These are phyloP conservation scores for Haplosporangium gracile DNA, from an alignment of 192 early-diverging fungal genomes.

Conservation along the genomic window DNA sequence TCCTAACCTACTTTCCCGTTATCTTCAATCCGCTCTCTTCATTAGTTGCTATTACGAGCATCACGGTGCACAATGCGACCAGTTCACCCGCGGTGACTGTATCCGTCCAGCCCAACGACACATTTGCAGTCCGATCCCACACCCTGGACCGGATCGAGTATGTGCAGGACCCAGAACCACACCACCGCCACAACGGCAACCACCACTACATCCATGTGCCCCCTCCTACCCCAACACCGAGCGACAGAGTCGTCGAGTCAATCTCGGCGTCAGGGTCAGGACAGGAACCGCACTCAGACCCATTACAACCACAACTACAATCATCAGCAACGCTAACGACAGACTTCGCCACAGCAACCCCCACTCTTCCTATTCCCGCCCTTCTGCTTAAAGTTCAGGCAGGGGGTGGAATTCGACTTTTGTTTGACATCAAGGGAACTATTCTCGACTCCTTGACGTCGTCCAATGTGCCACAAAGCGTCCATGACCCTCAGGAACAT, in stretches of 20 bases:
- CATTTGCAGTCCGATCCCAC: slow-evolving; percentile 34
- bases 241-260: not conserved
- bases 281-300: not conserved
- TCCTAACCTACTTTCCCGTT: not conserved
- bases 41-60: slow-evolving; percentile 37
- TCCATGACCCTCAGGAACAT: slow-evolving; percentile 7
- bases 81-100: slow-evolving; percentile 37
- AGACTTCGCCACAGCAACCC: not conserved
- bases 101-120: slow-evolving; percentile 11
- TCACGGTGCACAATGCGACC: slow-evolving; percentile 42
- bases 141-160: slow-evolving; percentile 34
- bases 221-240: not conserved
- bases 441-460: slow-evolving; percentile 14
- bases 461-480: not conserved
- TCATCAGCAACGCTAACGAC: not conserved
- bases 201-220: not conserved
- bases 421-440: slow-evolving; percentile 32
- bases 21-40: not conserved
- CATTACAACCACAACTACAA: not conserved
- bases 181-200: not conserved
- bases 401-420: slow-evolving; percentile 36
- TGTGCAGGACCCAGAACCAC: slow-evolving; percentile 31
- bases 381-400: slow-evolving; percentile 42
- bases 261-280: not conserved
- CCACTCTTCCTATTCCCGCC: not conserved